Evolutionary conservation across 306 rosid genomes (phyloP).

Genomic region (Rosa chinensis): DNA sequence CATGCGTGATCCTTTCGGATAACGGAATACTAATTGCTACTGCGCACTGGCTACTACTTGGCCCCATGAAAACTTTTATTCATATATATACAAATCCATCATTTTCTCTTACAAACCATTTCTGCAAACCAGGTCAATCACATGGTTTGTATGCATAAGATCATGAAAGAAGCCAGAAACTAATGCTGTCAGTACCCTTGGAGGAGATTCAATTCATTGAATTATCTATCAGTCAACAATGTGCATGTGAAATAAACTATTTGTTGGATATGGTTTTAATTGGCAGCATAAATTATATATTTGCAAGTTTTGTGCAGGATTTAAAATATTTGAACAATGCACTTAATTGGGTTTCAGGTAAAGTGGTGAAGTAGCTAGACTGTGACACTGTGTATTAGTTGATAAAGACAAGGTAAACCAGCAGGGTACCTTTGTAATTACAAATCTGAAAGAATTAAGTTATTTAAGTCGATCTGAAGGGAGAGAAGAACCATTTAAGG

Average conservation of each 20-base stretch:
- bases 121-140: not conserved
- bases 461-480: conserved; percentile 10
- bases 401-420: too few species aligned
- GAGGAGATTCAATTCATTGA: not conserved
- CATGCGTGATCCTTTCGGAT: not conserved
- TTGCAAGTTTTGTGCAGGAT: not conserved
- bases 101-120: not conserved
- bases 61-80: not conserved
- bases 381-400: not conserved
- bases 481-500: not conserved
- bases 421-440: not conserved
- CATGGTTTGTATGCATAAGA: not conserved
- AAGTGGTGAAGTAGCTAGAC: not conserved
- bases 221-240: not conserved
- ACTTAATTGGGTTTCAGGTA: not conserved
- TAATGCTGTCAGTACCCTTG: not conserved
- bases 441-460: not conserved
- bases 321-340: not conserved
- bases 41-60: not conserved
- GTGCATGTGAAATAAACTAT: not conserved
- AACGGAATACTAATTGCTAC: not conserved
- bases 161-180: not conserved
- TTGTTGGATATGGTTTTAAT: not conserved
- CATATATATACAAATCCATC: not conserved
- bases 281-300: not conserved